These are phyloP conservation scores for Fraxinus dipetala DNA, from an alignment of 305 asterid genomes.

Conservation along the genomic window DNA sequence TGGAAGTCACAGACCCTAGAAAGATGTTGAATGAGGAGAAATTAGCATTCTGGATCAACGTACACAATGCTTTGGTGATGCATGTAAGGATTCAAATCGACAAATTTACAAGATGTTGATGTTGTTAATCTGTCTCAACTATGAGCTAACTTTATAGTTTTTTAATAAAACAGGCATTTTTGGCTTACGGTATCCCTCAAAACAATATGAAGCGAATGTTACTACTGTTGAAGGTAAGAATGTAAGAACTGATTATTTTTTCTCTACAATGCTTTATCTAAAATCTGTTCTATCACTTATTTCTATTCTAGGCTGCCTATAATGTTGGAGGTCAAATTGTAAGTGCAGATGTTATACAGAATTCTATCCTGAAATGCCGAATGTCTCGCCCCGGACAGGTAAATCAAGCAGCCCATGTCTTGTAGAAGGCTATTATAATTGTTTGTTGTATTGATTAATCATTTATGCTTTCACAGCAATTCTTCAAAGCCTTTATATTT, in stretches of 20 bases:
- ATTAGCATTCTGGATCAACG: constrained; percentile 90
- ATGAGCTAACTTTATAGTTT: constrained; percentile 5
- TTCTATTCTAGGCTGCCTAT: constrained; percentile 77
- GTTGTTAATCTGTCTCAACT: constrained; percentile 15
- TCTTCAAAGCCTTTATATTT: neutral
- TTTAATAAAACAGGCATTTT: constrained; percentile 54
- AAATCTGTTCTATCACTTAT: constrained; percentile 26
- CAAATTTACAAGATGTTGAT: neutral
- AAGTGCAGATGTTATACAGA: constrained; percentile 83
- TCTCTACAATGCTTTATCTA: neutral
- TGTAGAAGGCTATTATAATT: neutral
- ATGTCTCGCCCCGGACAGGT: constrained; percentile 92
- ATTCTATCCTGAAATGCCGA: constrained; percentile 78
- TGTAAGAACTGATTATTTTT: neutral
- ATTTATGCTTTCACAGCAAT: neutral
- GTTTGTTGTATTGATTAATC: neutral
- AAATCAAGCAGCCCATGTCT: constrained; percentile 6
- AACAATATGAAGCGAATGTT: constrained; percentile 76
- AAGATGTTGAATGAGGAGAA: constrained; percentile 87
- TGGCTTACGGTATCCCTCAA: constrained; percentile 92
- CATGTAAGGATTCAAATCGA: constrained; percentile 53
- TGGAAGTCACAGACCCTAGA: constrained; percentile 76
- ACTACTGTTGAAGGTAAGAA: constrained; percentile 76
- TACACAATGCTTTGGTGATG: constrained; percentile 95
- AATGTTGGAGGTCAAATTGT: constrained; percentile 84